A percentile compares a stretch with the other conserved stretches of the same genome.
These are phyloP conservation scores for Aspergillus sp. DNA, from an alignment of 2,329 filamentous ascomycete species.

Conservation along the genomic window DNA sequence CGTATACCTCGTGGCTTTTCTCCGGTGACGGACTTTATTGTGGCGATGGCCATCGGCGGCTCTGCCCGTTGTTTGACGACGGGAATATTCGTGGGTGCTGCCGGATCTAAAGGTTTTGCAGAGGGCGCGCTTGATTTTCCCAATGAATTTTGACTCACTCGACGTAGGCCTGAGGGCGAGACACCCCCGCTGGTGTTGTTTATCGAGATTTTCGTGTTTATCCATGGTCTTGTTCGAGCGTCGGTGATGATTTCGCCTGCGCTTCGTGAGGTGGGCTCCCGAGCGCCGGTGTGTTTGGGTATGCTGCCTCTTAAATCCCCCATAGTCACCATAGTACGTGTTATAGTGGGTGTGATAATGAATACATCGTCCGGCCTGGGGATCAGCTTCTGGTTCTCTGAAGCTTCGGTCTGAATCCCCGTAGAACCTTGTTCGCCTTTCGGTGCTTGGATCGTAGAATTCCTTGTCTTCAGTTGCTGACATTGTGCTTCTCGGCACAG, in stretches of 20 bases:
- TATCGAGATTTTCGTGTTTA: neutral
- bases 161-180: slow-evolving; percentile 28
- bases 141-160: slow-evolving; percentile 23
- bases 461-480: slow-evolving; percentile 16
- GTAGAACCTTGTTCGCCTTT: slow-evolving; percentile 25
- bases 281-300: slow-evolving; percentile 16
- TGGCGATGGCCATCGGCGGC: slow-evolving; percentile 1
- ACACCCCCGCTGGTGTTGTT: slow-evolving; percentile 19
- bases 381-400: slow-evolving; percentile 14
- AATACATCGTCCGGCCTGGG: slow-evolving; percentile 33
- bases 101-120: slow-evolving; percentile 20
- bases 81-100: slow-evolving; percentile 14
- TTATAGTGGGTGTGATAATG: slow-evolving; percentile 44
- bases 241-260: slow-evolving; percentile 30
- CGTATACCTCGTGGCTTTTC: slow-evolving; percentile 27
- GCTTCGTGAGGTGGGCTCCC: slow-evolving; percentile 18
- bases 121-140: slow-evolving; percentile 24
- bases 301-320: slow-evolving; percentile 21
- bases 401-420: slow-evolving; percentile 12
- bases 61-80: slow-evolving; percentile 15
- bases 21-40: slow-evolving; percentile 7
- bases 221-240: slow-evolving; percentile 17
- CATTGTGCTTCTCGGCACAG: slow-evolving; percentile 24
- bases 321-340: slow-evolving; percentile 38
- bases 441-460: slow-evolving; percentile 17